These are phyloP conservation scores for Plasmodium cynomolgi DNA, from an alignment of 169 alveolate species.

Conservation along the genomic window DNA sequence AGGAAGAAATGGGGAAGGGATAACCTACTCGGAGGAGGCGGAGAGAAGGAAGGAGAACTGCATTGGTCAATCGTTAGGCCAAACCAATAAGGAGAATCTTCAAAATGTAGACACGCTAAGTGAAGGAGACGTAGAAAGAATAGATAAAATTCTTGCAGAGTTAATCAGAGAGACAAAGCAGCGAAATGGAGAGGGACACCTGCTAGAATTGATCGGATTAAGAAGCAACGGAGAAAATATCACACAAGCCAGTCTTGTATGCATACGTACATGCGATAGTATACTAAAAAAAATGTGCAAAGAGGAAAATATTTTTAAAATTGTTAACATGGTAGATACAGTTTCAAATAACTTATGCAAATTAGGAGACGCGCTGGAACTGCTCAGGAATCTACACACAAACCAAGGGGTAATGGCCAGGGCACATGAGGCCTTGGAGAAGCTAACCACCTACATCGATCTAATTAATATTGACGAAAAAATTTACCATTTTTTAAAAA, in stretches of 20 bases:
- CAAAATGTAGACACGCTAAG: conserved; percentile 8
- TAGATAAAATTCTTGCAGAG: conserved; percentile 18
- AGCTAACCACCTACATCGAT: conserved; percentile 77
- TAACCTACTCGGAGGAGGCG: not conserved
- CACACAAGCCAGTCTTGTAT: conserved; percentile 2
- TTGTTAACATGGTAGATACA: conserved; percentile 79
- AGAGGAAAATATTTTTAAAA: conserved; percentile 48
- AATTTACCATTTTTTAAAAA: conserved; percentile 76
- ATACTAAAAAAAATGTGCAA: conserved; percentile 36
- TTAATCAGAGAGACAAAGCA: not conserved
- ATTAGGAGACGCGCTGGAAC: conserved; percentile 85
- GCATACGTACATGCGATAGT: conserved; percentile 46
- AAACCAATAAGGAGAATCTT: not conserved
- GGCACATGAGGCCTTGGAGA: conserved; percentile 81
- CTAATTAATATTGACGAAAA: conserved; percentile 78
- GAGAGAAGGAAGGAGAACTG: not conserved
- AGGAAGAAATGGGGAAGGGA: not conserved
- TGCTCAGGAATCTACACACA: conserved; percentile 80
- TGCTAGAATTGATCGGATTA: conserved; percentile 48
- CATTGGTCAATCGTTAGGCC: not conserved
- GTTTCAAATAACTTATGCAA: conserved; percentile 82
- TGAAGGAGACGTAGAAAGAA: conserved; percentile 12
- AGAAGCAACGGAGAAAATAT: conserved; percentile 25
- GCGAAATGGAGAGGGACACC: conserved; percentile 6
- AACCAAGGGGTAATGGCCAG: conserved; percentile 75